These are phyloP conservation scores for Aleurites moluccanus DNA, from an alignment of 441 rosid genomes.

Conservation along the genomic window DNA sequence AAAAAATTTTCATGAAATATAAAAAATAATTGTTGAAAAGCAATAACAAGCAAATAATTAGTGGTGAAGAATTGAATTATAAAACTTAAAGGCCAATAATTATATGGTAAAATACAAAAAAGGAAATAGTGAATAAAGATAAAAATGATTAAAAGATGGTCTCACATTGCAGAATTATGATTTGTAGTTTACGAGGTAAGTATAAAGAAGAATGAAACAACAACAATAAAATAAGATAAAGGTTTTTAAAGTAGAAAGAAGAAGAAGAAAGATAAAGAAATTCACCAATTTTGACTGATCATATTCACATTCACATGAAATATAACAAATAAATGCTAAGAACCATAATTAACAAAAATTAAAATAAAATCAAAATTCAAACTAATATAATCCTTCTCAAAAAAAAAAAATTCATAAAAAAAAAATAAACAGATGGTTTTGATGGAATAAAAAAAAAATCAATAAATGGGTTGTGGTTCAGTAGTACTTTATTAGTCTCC, in stretches of 20 bases:
- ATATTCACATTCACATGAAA: conserved; percentile 11
- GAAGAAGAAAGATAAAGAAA: background rate
- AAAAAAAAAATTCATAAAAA: background rate
- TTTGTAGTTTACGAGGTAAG: conserved; percentile 28
- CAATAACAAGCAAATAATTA: background rate
- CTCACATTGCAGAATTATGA: conserved; percentile 19
- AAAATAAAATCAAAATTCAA: background rate
- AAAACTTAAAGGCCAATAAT: background rate
- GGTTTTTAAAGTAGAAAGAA: conserved; percentile 18
- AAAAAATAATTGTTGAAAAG: background rate
- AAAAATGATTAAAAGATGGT: background rate
- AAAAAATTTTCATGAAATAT: background rate
- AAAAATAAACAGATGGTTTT: background rate
- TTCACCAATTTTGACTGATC: conserved; percentile 24
- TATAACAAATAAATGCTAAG: conserved; percentile 1
- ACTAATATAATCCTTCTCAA: background rate
- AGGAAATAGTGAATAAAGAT: background rate
- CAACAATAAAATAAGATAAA: conserved; percentile 35
- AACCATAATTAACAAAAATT: background rate
- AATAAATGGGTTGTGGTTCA: too few species aligned
- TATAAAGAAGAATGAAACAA: conserved; percentile 5
- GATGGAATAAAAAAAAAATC: too few species aligned
- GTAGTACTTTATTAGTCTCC: too few species aligned
- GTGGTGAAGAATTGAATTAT: background rate
- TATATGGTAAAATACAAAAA: background rate